Conservation (phyloP, 2,329 filamentous ascomycete genomes). For the Simplicillium sp. region DNA sequence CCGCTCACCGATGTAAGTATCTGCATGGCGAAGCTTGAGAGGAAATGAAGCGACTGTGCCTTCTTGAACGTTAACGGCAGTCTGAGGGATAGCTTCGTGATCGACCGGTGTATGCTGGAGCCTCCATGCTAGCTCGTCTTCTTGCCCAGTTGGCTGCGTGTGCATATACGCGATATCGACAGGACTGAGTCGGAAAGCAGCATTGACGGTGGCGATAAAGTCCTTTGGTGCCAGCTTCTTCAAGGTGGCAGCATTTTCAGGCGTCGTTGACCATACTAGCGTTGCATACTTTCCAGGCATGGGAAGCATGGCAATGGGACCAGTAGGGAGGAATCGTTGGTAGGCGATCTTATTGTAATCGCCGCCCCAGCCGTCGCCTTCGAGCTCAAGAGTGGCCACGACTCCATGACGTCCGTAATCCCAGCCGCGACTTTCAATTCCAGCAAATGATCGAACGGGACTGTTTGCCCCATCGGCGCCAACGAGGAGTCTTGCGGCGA, state of each 20-base stretch:
- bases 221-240: constrained; percentile 65
- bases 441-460: constrained; percentile 81
- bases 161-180: constrained; percentile 81
- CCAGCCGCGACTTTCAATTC: constrained; percentile 80
- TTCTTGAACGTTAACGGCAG: constrained; percentile 62
- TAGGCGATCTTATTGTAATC: constrained; percentile 66
- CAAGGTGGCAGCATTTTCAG: constrained; percentile 65
- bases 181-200: constrained; percentile 74
- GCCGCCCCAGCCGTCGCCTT: constrained; percentile 46
- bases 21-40: constrained; percentile 83
- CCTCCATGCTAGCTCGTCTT: constrained; percentile 79
- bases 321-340: constrained; percentile 88
- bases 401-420: constrained; percentile 88
- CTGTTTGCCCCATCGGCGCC: constrained; percentile 94
- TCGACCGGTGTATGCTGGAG: constrained; percentile 56
- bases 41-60: constrained; percentile 83
- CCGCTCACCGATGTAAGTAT: constrained; percentile 85
- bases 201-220: constrained; percentile 84
- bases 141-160: constrained; percentile 46
- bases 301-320: constrained; percentile 84
- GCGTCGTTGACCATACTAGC: constrained; percentile 90
- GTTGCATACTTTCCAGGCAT: constrained; percentile 75
- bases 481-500: constrained; percentile 77
- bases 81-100: constrained; percentile 50
- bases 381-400: constrained; percentile 76